Base-by-base conservation (phyloP, 345 rosid species). In the Melastoma malabathricum region DNA sequence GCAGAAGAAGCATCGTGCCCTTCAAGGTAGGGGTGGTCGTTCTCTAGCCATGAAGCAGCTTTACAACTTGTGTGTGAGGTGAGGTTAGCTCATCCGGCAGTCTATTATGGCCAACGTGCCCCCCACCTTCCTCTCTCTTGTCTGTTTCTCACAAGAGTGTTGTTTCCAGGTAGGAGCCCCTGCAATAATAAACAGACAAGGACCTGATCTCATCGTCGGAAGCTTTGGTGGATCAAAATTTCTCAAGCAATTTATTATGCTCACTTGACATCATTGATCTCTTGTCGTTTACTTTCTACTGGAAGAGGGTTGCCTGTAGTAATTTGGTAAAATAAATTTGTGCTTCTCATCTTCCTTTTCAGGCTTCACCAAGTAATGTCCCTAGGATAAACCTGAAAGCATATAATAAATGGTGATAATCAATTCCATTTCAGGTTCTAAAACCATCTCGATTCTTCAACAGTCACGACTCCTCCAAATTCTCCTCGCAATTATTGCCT, bases 31-130 rank as follows among this genome's bases (percentile, higher is more conserved):
- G n/a, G n/a, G n/a, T n/a, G n/a, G 65, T 72, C 86, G 59, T 79
- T 89, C 57, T 83, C 79, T 49, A 86, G 90, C 71, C 86, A 85
- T 13, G 95, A 89, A 70, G 85, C 89, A 12, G 74, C 80, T 18
- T 81, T 87, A 86, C 72, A 89, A 86, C 70, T 89, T 89, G 72
- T 89, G 95, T 75, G 72, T 86, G 97, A 45, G 95, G 86, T 63
- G 95, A 86, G 94, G 95, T 86, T 60, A 55, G 87, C 41, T 34
- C 65, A 55, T 58, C 59, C 67, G 61, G 61, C 12, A 34, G 41
- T 34, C 41, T 7, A 34, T 6, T 34, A 12, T 34, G 41, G 25
- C 4, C 25, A 22, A 22, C 25, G 25, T 34, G 41, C 41, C 2
- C 2, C 12, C 41, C 6, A n/a, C n/a, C 41, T 2, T 4, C 13